A percentile compares a stretch with the other conserved stretches of the same genome.
Conservation (phyloP, 257 asterid species). For the Gynochthodes officinalis region DNA sequence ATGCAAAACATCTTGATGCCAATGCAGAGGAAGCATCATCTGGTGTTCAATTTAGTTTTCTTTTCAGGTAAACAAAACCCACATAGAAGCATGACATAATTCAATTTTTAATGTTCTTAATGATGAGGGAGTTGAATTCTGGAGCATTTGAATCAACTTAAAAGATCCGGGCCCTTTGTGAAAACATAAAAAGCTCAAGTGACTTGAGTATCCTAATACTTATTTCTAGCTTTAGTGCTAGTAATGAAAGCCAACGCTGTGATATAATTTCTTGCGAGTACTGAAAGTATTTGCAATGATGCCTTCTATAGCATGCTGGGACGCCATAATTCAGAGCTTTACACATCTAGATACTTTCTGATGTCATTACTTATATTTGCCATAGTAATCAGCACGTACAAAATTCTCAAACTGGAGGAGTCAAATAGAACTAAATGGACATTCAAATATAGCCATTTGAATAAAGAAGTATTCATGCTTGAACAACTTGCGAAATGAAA, state of each 20-base stretch:
- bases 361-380: neutral
- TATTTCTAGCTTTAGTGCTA: neutral
- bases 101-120: neutral
- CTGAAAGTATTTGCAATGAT: conserved; percentile 1
- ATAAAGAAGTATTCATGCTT: too few species aligned
- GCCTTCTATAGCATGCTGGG: conserved; percentile 5
- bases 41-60: too few species aligned
- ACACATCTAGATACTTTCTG: neutral
- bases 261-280: conserved; percentile 2
- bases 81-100: neutral
- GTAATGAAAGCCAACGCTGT: conserved; percentile 15
- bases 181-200: neutral
- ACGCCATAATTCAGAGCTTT: conserved; percentile 9
- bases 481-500: neutral
- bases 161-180: too few species aligned
- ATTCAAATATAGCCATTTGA: too few species aligned
- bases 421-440: too few species aligned
- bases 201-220: neutral
- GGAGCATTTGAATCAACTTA: neutral
- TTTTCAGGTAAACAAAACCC: neutral
- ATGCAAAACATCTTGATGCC: conserved; percentile 25
- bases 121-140: neutral
- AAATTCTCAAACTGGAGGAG: neutral
- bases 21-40: neutral
- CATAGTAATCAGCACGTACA: neutral